Conservation (phyloP, 1,139 yeast genomes). For the Geotrichum histeridarum region DNA sequence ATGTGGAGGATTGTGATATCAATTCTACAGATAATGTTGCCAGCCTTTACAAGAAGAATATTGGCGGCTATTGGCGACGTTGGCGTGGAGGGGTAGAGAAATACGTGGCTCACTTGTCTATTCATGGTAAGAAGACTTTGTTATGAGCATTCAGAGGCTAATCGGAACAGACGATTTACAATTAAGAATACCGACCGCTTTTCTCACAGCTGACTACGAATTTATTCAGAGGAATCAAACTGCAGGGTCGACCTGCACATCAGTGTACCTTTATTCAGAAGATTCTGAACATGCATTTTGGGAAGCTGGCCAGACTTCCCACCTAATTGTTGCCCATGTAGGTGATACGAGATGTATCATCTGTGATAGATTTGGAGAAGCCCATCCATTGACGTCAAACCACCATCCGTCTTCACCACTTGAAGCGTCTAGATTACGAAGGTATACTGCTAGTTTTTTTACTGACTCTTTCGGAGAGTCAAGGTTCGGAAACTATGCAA, state of each 20-base stretch:
- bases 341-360: conserved; percentile 91
- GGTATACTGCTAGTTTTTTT: conserved; percentile 67
- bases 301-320: conserved; percentile 62
- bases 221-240: conserved; percentile 34
- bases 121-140: conserved; percentile 23
- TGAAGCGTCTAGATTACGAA: conserved; percentile 67
- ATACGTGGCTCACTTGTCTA: conserved; percentile 40
- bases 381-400: conserved; percentile 68
- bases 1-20: conserved; percentile 48
- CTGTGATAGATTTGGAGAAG: conserved; percentile 56
- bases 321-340: conserved; percentile 78
- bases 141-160: not conserved
- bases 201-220: conserved; percentile 54
- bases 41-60: conserved; percentile 47
- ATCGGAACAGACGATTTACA: conserved; percentile 47
- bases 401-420: conserved; percentile 86
- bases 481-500: conserved; percentile 76
- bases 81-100: conserved; percentile 55
- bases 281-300: conserved; percentile 53
- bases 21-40: conserved; percentile 43
- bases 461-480: conserved; percentile 94
- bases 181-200: conserved; percentile 58
- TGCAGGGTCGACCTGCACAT: conserved; percentile 83
- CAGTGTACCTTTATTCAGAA: conserved; percentile 55
- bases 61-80: conserved; percentile 88